phyloP scores from a whole-genome alignment of 2,329 filamentous ascomycete species.

The Capronia epimyces region DNA sequence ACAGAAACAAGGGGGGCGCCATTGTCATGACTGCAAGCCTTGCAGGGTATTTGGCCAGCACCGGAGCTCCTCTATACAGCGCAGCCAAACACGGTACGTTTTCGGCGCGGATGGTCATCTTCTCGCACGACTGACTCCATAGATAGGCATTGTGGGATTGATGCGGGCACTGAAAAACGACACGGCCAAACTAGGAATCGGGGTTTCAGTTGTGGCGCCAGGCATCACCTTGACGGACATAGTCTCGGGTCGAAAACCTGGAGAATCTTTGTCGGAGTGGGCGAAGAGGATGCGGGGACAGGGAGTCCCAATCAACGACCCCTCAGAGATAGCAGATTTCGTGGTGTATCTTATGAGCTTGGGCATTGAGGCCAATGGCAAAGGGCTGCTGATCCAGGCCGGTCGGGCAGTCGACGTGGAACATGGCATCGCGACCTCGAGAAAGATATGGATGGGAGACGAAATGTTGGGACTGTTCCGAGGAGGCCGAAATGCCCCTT shows the following conservation, averaged over 20 bases:
- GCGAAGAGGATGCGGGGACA: constrained; percentile 40
- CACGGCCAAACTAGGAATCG: constrained; percentile 42
- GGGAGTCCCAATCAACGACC: constrained; percentile 46
- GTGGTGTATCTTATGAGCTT: constrained; percentile 44
- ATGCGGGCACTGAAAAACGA: constrained; percentile 48
- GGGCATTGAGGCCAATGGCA: constrained; percentile 42
- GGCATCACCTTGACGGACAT: constrained; percentile 47
- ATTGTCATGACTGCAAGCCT: constrained; percentile 47
- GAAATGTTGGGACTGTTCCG: constrained; percentile 48
- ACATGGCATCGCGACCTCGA: constrained; percentile 42
- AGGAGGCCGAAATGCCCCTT: constrained; percentile 37
- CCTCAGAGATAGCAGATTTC: constrained; percentile 41
- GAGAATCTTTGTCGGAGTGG: constrained; percentile 37
- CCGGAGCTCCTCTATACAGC: constrained; percentile 45
- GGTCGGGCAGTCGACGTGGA: constrained; percentile 44
- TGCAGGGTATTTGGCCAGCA: constrained; percentile 46
- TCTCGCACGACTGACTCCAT: constrained; percentile 1
- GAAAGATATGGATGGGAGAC: constrained; percentile 46
- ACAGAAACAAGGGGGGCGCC: constrained; percentile 34
- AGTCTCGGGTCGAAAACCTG: constrained; percentile 34
- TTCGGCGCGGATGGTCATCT: background rate
- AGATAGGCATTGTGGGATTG: constrained; percentile 43
- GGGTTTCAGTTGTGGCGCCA: constrained; percentile 45
- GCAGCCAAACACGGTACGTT: constrained; percentile 46
- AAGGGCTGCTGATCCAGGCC: constrained; percentile 44